These are phyloP conservation scores for Saccharomycopsis malanga DNA, from an alignment of 805 yeast genomes.

Conservation along the genomic window DNA sequence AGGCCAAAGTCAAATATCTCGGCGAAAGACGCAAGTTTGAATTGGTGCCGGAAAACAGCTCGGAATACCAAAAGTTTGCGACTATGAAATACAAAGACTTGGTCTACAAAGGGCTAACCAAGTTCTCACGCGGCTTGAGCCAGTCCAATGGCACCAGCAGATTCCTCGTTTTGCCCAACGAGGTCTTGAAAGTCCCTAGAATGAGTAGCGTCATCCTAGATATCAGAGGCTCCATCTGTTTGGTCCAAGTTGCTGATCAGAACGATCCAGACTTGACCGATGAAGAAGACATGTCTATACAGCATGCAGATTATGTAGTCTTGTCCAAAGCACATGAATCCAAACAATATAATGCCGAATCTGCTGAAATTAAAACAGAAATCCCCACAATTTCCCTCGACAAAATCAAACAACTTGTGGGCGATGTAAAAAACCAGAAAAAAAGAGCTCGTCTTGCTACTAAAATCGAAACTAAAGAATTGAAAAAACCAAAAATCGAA, in stretches of 20 bases:
- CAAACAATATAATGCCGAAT: neutral
- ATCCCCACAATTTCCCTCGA: constrained; percentile 13
- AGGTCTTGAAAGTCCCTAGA: constrained; percentile 41
- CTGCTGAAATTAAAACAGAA: neutral
- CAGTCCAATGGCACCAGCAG: constrained; percentile 10
- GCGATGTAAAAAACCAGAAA: neutral
- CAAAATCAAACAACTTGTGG: constrained; percentile 10
- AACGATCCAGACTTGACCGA: constrained; percentile 21
- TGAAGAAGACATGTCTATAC: constrained; percentile 5
- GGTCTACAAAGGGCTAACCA: constrained; percentile 18
- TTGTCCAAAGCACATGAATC: neutral
- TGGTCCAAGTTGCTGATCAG: constrained; percentile 34
- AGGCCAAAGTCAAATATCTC: constrained; percentile 26
- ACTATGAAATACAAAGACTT: constrained; percentile 18
- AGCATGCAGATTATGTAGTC: neutral
- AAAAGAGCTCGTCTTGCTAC: neutral
- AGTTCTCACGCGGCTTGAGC: constrained; percentile 15
- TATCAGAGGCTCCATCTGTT: constrained; percentile 37
- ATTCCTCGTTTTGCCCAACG: constrained; percentile 27
- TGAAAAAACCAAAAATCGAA: neutral
- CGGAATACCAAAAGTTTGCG: constrained; percentile 6
- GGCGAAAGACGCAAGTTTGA: constrained; percentile 21
- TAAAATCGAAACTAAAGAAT: neutral
- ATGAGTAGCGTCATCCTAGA: constrained; percentile 43
- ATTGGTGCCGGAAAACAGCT: constrained; percentile 13